These are phyloP conservation scores for Colletotrichum theobromicola DNA, from an alignment of 2,329 filamentous ascomycete species.

Conservation along the genomic window DNA sequence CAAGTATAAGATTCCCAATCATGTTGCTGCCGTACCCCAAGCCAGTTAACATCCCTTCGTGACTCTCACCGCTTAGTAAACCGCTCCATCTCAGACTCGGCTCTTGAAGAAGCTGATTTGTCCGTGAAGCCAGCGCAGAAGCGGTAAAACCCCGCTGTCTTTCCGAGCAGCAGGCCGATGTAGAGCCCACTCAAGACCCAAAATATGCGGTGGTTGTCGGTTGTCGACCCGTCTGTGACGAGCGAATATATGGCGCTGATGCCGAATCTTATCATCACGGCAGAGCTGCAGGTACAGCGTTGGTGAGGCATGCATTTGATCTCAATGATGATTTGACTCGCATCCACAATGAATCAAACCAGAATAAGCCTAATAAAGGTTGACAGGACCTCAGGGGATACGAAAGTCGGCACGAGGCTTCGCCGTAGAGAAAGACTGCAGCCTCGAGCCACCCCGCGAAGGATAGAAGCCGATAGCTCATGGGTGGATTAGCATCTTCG, in stretches of 20 bases:
- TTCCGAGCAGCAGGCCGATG: neutral
- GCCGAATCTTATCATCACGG: neutral
- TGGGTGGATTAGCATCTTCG: too few relatives aligned
- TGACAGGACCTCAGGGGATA: too few relatives aligned
- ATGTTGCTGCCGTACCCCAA: neutral
- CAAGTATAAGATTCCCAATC: neutral
- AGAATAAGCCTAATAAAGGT: too few relatives aligned
- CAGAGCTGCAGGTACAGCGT: too few relatives aligned
- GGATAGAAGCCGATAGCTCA: too few relatives aligned
- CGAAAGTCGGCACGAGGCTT: too few relatives aligned
- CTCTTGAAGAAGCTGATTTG: neutral
- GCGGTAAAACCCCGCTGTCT: neutral
- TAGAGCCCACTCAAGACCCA: neutral
- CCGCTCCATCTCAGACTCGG: neutral
- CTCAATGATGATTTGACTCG: too few relatives aligned
- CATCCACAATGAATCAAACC: too few relatives aligned
- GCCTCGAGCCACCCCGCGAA: too few relatives aligned
- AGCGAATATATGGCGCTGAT: neutral
- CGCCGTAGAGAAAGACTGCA: too few relatives aligned
- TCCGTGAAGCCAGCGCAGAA: neutral
- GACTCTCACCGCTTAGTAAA: too few relatives aligned
- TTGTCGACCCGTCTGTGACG: rapidly evolving
- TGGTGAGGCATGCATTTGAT: too few relatives aligned
- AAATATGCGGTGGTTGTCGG: neutral
- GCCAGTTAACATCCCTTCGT: rapidly evolving